These are phyloP conservation scores for Dendrocalamus sinicus DNA, from an alignment of 176 grass and related monocot genomes.

Conservation along the genomic window DNA sequence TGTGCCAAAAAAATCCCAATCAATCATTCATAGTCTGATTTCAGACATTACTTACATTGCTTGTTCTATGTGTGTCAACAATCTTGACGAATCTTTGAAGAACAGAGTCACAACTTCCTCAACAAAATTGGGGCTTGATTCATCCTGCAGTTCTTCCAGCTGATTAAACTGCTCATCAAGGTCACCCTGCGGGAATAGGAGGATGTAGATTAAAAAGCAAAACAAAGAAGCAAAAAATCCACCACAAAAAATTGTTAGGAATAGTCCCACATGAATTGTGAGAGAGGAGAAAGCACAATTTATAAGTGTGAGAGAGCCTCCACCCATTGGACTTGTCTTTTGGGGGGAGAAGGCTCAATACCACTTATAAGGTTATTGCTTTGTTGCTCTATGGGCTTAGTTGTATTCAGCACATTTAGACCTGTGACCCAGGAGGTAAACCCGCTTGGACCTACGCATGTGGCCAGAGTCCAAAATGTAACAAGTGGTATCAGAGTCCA, in stretches of 20 bases:
- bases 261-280: too few relatives aligned
- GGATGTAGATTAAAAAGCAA: not conserved
- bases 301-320: too few relatives aligned
- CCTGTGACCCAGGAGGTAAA: too few relatives aligned
- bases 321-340: too few relatives aligned
- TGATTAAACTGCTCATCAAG: constrained; percentile 79
- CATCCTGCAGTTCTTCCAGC: constrained; percentile 80
- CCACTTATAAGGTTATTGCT: too few relatives aligned
- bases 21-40: constrained; percentile 6
- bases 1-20: not conserved
- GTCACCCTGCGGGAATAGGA: constrained; percentile 59
- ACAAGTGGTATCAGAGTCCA: too few relatives aligned
- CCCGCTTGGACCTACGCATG: too few relatives aligned
- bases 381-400: too few relatives aligned
- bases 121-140: constrained; percentile 79
- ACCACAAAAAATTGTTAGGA: not conserved
- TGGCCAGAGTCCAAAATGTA: too few relatives aligned
- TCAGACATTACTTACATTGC: constrained; percentile 55
- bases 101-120: constrained; percentile 79
- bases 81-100: constrained; percentile 75
- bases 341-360: too few relatives aligned
- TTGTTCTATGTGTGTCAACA: constrained; percentile 66
- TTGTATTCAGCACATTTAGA: too few relatives aligned
- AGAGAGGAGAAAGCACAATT: too few relatives aligned
- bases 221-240: constrained; percentile 18